phyloP scores from a whole-genome alignment of 2,329 filamentous ascomycete genomes.

The Capronia americana region DNA sequence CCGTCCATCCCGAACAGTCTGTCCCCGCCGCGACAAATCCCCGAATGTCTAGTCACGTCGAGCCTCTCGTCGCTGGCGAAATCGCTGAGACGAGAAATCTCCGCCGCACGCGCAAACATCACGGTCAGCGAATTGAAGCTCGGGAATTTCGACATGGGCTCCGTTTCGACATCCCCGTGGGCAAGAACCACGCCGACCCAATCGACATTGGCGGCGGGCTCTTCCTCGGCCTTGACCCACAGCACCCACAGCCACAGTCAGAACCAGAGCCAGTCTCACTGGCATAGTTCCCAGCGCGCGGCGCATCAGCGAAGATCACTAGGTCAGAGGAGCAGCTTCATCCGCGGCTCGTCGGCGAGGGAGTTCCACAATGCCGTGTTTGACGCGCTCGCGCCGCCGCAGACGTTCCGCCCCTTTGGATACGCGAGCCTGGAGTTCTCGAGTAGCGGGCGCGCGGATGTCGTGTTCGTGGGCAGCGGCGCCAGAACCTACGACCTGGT shows the following conservation, averaged over 20 bases:
- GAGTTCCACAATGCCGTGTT: conserved; percentile 87
- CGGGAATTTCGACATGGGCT: conserved; percentile 84
- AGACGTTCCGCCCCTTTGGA: conserved; percentile 54
- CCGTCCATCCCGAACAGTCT: conserved; percentile 55
- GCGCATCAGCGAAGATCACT: conserved; percentile 43
- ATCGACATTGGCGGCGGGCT: conserved; percentile 14
- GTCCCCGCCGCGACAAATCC: conserved; percentile 60
- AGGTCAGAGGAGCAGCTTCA: conserved; percentile 45
- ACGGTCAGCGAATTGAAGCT: conserved; percentile 87
- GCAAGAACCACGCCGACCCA: conserved; percentile 34
- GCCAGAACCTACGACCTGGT: conserved; percentile 85
- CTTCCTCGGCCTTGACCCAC: conserved; percentile 33
- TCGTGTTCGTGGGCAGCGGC: conserved; percentile 82
- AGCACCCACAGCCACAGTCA: conserved; percentile 1
- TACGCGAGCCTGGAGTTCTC: conserved; percentile 42
- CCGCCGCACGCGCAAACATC: conserved; percentile 68
- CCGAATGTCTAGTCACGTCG: conserved; percentile 84
- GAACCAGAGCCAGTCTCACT: conserved; percentile 17
- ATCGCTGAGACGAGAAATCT: conserved; percentile 80
- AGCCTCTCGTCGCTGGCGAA: conserved; percentile 86
- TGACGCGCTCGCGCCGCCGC: conserved; percentile 73
- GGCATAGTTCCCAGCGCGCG: conserved; percentile 41
- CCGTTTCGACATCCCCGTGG: conserved; percentile 57
- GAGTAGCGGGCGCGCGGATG: conserved; percentile 57
- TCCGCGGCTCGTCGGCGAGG: conserved; percentile 73